Conservation (phyloP, 1,284 basidiomycete genomes). For the Marasmius fiardii region DNA sequence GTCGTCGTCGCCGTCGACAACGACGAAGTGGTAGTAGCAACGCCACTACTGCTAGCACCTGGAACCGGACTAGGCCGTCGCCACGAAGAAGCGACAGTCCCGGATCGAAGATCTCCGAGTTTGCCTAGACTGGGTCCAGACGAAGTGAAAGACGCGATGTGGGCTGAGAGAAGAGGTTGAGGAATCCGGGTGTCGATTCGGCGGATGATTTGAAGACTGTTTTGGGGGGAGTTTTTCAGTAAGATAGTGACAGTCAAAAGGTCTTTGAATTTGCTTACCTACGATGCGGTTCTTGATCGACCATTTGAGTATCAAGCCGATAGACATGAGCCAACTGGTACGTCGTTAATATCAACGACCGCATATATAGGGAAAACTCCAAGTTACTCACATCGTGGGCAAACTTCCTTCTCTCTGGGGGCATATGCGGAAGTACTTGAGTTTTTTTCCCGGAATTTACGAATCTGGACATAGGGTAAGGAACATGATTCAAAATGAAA, state of each 20-base stretch:
- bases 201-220: constrained; percentile 74
- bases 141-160: constrained; percentile 26
- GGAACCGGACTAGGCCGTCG: constrained; percentile 1
- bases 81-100: constrained; percentile 18
- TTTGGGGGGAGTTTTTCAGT: not conserved
- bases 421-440: constrained; percentile 82
- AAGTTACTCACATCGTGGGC: constrained; percentile 57
- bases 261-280: constrained; percentile 27
- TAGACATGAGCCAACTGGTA: constrained; percentile 69
- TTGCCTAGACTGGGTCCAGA: constrained; percentile 46
- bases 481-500: not conserved
- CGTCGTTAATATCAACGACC: not conserved
- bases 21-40: constrained; percentile 8
- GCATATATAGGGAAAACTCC: too few relatives aligned
- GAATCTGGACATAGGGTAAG: constrained; percentile 49
- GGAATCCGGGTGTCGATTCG: constrained; percentile 81
- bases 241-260: not conserved
- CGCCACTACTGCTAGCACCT: constrained; percentile 12
- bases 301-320: constrained; percentile 77
- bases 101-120: constrained; percentile 48
- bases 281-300: constrained; percentile 80
- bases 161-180: constrained; percentile 59
- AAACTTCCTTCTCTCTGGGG: constrained; percentile 72
- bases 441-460: constrained; percentile 63
- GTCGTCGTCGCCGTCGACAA: constrained; percentile 5